Base-by-base conservation (phyloP, 2,329 filamentous ascomycete species). In the Alternaria gansuensis region DNA sequence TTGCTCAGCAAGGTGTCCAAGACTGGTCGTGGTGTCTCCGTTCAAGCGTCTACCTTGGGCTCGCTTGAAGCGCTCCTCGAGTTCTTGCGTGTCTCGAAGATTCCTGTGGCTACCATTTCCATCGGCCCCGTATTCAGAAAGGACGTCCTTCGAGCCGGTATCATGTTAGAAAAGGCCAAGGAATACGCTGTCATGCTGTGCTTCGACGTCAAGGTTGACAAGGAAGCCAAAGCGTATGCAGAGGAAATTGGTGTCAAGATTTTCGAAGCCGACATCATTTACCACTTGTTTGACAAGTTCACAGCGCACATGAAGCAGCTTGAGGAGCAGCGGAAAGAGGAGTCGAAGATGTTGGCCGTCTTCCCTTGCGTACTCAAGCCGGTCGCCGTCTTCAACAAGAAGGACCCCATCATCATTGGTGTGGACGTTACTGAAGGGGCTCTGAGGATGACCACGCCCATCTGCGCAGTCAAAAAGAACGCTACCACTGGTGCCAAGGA, bases 171-270 rank as follows among this genome's bases (percentile, higher is more conserved):
- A 80, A 98, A 97, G 82, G 86, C 89, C 14, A 92, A 92, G 67
- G 93, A 99, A 76, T 96, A 89, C 70, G 95, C 95, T n/a, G 92
- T 98, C 76, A 99, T 99, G 95, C 88, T 99, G 50, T 98, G 95
- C 79, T 99, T 99, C 85, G 96, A 99, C 78, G 95, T 99, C 81
- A 98, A 97, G 83, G 92, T 99, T 14, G 95, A 99, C 81, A 98
- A 97, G 79, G 95, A 99, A 76, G 95, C 95, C 0, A 88, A 90
- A 66, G 85, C 87, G 9, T 96, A 98, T 71, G 95, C 95, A 10
- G 92, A 97, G 17, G 93, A 98, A 57, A 88, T 96, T 63, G 93
- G 93, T 51, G 91, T 99, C 81, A 98, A 96, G 84, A 91, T 99
- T 71, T 99, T 99, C 83, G 96, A 92, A 3, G 95, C 96, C 3